A percentile compares a stretch with the other conserved stretches of the same genome.
phyloP scores from a whole-genome alignment of 1,284 basidiomycete genomes.

The Coriolopsis trogii region DNA sequence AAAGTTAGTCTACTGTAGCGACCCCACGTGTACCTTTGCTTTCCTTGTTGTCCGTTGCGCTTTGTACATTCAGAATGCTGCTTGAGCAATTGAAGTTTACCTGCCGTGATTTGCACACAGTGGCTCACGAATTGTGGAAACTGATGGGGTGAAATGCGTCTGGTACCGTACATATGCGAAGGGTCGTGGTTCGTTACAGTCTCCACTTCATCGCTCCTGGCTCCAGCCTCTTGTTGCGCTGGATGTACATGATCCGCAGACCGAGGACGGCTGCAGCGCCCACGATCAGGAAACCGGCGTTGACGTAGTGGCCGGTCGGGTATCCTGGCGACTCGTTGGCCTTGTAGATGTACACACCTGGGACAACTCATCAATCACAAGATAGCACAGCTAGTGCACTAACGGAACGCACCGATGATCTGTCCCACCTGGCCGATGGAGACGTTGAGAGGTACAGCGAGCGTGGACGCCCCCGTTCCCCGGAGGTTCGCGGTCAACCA shows the following conservation, averaged over 20 bases:
- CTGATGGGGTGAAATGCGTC: background rate
- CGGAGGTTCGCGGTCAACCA: constrained; percentile 42
- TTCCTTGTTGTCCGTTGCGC: background rate
- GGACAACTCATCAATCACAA: background rate
- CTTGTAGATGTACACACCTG: constrained; percentile 43
- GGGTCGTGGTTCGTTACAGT: constrained; percentile 11
- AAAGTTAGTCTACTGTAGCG: background rate
- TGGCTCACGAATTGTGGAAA: too few species aligned
- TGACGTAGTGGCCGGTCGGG: constrained; percentile 41
- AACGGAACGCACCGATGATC: constrained; percentile 33
- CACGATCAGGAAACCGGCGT: constrained; percentile 35
- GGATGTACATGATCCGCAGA: constrained; percentile 24
- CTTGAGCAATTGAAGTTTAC: too few species aligned
- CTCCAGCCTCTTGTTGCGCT: constrained; percentile 22
- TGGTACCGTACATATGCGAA: background rate
- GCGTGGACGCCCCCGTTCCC: constrained; percentile 36
- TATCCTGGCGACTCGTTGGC: constrained; percentile 36
- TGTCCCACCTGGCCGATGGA: constrained; percentile 41
- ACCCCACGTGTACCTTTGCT: background rate
- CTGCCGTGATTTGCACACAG: too few species aligned
- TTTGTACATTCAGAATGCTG: background rate
- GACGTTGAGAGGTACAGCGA: constrained; percentile 41
- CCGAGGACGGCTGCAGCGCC: constrained; percentile 28
- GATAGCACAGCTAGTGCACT: too few species aligned
- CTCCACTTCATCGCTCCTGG: constrained; percentile 24